Conservation (phyloP, 257 asterid genomes). For the Lycium barbarum region DNA sequence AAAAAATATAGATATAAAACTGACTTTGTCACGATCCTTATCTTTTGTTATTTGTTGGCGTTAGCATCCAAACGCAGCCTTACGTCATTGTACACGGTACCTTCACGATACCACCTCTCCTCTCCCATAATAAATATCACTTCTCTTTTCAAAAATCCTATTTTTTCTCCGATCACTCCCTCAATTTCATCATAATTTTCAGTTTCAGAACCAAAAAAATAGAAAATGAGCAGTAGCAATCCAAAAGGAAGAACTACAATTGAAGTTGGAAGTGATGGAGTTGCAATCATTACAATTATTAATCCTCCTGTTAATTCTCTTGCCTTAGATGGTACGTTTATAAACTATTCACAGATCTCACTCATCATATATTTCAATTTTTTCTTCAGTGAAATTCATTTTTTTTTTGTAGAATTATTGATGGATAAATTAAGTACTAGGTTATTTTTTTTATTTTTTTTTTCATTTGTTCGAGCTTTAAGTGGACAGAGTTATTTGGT, state of each 20-base stretch:
- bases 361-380: no score
- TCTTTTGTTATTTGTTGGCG: not conserved
- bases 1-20: no score
- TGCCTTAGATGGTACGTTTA: constrained; percentile 77
- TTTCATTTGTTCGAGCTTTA: not conserved
- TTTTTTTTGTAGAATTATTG: no score
- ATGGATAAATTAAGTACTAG: no score
- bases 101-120: not conserved
- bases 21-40: not conserved
- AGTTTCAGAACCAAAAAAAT: not conserved
- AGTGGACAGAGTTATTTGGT: not conserved
- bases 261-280: constrained; percentile 98
- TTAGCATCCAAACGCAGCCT: no score
- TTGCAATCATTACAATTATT: constrained; percentile 86
- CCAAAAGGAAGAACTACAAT: constrained; percentile 78
- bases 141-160: not conserved
- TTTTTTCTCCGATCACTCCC: not conserved
- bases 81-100: not conserved
- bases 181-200: not conserved
- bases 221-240: not conserved
- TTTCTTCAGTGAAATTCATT: no score
- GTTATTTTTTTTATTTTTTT: not conserved
- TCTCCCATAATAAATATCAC: constrained; percentile 19
- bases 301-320: constrained; percentile 99
- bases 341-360: not conserved